These are phyloP conservation scores for Camelina neglecta DNA, from an alignment of 345 rosid genomes.

Conservation along the genomic window DNA sequence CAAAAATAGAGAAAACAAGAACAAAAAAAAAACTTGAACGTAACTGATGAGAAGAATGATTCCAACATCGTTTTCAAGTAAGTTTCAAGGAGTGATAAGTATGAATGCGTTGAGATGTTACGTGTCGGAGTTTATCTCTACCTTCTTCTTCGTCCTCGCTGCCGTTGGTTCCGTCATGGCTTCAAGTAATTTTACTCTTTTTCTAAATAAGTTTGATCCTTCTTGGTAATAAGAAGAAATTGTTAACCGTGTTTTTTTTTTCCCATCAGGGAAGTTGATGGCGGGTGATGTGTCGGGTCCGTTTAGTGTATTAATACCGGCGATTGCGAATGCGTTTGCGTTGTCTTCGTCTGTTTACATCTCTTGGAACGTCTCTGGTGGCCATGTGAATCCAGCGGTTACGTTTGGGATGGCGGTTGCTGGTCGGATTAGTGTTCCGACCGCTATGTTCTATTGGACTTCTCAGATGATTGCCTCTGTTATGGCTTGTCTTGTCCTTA, in stretches of 20 bases:
- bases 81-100: constrained; percentile 41
- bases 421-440: constrained; percentile 72
- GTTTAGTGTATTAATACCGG: constrained; percentile 60
- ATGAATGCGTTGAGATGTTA: constrained; percentile 67
- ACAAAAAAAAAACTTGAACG: not conserved
- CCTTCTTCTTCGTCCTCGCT: constrained; percentile 80
- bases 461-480: constrained; percentile 84
- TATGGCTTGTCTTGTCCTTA: constrained; percentile 78
- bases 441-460: constrained; percentile 85
- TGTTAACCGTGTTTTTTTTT: not conserved
- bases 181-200: constrained; percentile 49
- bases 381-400: constrained; percentile 95
- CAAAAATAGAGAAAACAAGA: not conserved
- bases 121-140: constrained; percentile 87
- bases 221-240: not conserved
- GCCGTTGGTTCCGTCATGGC: constrained; percentile 91
- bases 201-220: not conserved
- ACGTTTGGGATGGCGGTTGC: constrained; percentile 84
- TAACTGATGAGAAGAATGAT: constrained; percentile 56
- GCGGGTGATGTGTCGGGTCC: constrained; percentile 60
- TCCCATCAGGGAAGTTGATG: constrained; percentile 62
- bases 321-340: constrained; percentile 72
- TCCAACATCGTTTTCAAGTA: constrained; percentile 44
- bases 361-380: constrained; percentile 71
- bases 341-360: constrained; percentile 70